Conservation (phyloP, 1,284 basidiomycete species). For the Rhodotorula glutinis region DNA sequence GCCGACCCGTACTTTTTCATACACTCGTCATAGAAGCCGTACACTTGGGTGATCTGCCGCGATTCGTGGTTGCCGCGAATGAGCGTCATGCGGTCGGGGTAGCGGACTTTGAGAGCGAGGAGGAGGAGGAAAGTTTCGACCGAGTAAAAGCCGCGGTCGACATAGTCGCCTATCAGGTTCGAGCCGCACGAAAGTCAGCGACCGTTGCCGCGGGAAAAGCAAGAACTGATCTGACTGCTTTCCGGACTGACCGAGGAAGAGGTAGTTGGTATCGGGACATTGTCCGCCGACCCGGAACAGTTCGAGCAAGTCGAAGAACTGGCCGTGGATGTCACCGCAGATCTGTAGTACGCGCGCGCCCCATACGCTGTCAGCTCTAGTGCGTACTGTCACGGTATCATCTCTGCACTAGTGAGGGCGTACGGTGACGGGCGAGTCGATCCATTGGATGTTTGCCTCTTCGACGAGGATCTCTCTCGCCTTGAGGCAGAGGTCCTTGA, state of each 20-base stretch:
- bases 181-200: background rate
- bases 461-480: constrained; percentile 88
- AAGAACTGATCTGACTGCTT: too few species aligned
- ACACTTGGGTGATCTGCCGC: constrained; percentile 97
- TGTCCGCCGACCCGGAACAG: constrained; percentile 92
- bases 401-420: constrained; percentile 44
- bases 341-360: constrained; percentile 58
- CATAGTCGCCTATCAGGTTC: constrained; percentile 70
- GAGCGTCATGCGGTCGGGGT: constrained; percentile 94
- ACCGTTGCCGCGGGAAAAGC: too few species aligned
- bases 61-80: constrained; percentile 98
- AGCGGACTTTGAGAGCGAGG: constrained; percentile 92
- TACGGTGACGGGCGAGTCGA: constrained; percentile 94
- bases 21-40: constrained; percentile 99
- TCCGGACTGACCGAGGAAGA: constrained; percentile 87
- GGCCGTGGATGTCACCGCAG: constrained; percentile 98
- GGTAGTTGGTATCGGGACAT: constrained; percentile 94
- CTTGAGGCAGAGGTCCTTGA: constrained; percentile 88
- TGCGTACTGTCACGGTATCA: too few species aligned
- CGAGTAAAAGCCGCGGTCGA: constrained; percentile 94
- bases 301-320: constrained; percentile 97
- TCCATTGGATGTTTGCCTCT: constrained; percentile 94
- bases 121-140: constrained; percentile 96
- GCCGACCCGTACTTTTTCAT: constrained; percentile 91
- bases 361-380: too few species aligned